Base-by-base conservation (phyloP, 345 rosid genomes). In the Sonneratia alba region DNA sequence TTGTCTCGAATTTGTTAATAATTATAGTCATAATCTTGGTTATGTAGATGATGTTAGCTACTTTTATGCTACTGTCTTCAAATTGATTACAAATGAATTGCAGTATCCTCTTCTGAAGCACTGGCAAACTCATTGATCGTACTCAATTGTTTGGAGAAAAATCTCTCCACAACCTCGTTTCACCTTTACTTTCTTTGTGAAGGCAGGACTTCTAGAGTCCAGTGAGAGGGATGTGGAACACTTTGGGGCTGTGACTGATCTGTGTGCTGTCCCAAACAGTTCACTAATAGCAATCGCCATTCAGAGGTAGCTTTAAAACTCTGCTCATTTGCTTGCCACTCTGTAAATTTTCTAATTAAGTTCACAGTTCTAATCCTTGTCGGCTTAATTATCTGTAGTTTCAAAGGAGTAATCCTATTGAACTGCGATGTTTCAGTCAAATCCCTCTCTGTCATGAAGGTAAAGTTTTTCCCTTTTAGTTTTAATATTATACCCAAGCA, bases 321-420 rank as follows among this genome's bases (percentile, higher is more conserved):
- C 63, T 19, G 18, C 56, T 66, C 22, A 63, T 69, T 66, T 34
- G 18, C 24, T 56, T 34, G 47, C 24, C 37, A 56, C 32, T 11
- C 70, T 32, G 40, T 37, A 43, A 36, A 36, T 42, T 76, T 45
- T 48, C 36, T 18, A 51, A 61, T 34, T 36, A 18, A 53, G 34
- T 67, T 56, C 53, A 45, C 38, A 7, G 59, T 73, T 49, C 68
- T 69, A 57, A 71, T 76, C 34, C 75, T 77, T 78, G 43, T 66
- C 37, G 37, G 57, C 65, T 14, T 40, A 43, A 3, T 14, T 15
- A 75, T 49, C 73, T 79, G 77, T 79, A 92, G 97, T 78, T 85
- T 91, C 77, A 94, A 79, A 84, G 99, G 96, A 76, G 77, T 95
- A 74, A 43, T 87, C 77, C 73, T 95, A 81, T 66, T 92, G 82